Conservation (phyloP, 2,329 filamentous ascomycete genomes). For the Xylariaceae sp. region DNA sequence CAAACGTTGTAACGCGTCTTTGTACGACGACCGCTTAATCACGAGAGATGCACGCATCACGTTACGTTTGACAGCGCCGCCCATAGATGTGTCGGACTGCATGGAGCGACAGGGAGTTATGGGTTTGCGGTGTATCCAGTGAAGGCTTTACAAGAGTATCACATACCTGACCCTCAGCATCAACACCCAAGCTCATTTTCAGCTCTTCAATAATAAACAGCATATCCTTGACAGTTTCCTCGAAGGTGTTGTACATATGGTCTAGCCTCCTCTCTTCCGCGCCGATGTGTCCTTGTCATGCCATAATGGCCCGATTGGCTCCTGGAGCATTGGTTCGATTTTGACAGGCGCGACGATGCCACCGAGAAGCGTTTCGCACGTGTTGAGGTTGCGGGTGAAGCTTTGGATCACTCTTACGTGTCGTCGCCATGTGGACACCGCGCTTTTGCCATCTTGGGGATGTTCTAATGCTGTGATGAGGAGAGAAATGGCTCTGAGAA, state of each 20-base stretch:
- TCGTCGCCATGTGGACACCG: constrained; percentile 3
- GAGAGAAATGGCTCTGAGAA: not conserved
- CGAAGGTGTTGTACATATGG: constrained; percentile 5
- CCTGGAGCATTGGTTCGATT: constrained; percentile 1
- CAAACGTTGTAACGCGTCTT: not conserved
- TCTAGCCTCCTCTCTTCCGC: constrained; percentile 6
- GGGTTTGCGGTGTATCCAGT: not conserved
- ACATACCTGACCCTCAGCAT: not conserved
- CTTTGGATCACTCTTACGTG: constrained; percentile 3
- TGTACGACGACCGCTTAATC: constrained; percentile 9
- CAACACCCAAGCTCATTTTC: constrained; percentile 1
- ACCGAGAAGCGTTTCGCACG: constrained; percentile 4
- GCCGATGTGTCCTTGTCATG: not conserved
- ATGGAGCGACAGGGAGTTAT: not conserved
- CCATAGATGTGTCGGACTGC: not conserved
- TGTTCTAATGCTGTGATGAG: not conserved
- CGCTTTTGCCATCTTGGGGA: not conserved
- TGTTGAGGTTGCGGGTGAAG: constrained; percentile 5
- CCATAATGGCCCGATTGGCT: constrained; percentile 4
- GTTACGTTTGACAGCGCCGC: not conserved
- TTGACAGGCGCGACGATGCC: constrained; percentile 2
- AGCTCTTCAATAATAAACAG: constrained; percentile 5
- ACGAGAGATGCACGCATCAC: constrained; percentile 5
- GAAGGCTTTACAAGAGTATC: not conserved
- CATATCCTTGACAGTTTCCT: constrained; percentile 4